These are phyloP conservation scores for Aspergillus hancockii DNA, from an alignment of 495 filamentous ascomycete genomes.

Conservation along the genomic window DNA sequence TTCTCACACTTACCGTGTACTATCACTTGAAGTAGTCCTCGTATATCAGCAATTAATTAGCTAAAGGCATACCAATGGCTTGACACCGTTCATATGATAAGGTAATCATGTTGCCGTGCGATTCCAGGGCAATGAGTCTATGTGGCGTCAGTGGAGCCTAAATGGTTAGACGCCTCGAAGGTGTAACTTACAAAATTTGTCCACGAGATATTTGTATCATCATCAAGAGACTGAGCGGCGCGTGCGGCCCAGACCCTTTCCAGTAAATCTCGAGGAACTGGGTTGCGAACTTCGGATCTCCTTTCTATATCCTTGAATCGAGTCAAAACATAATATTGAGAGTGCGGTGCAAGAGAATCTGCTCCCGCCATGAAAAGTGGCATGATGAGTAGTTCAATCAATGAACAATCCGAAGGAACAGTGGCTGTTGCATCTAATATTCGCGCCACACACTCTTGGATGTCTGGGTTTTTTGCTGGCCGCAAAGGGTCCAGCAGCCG, in stretches of 20 bases:
- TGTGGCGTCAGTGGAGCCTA: constrained; percentile 5
- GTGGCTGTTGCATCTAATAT: constrained; percentile 35
- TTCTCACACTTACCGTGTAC: too few relatives aligned
- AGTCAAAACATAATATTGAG: constrained; percentile 36
- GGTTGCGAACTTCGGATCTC: constrained; percentile 34
- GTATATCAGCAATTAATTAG: too few relatives aligned
- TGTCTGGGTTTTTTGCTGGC: constrained; percentile 25
- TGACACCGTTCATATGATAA: constrained; percentile 16
- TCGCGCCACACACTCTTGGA: constrained; percentile 32
- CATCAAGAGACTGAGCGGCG: constrained; percentile 24
- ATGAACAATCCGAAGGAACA: constrained; percentile 27
- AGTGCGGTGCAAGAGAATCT: constrained; percentile 33
- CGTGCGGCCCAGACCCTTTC: constrained; percentile 38
- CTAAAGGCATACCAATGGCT: not conserved
- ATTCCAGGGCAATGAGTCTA: constrained; percentile 23
- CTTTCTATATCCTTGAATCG: constrained; percentile 31
- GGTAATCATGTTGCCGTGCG: constrained; percentile 25
- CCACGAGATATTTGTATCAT: constrained; percentile 37
- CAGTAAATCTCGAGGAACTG: constrained; percentile 27
- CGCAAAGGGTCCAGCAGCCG: constrained; percentile 32
- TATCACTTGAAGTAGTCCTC: too few relatives aligned
- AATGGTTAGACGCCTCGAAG: not conserved
- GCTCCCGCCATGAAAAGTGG: constrained; percentile 42
- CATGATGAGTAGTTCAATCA: constrained; percentile 36
- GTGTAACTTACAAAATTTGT: constrained; percentile 35